These are phyloP conservation scores for Nemania serpens DNA, from an alignment of 2,329 filamentous ascomycete genomes.

Conservation along the genomic window DNA sequence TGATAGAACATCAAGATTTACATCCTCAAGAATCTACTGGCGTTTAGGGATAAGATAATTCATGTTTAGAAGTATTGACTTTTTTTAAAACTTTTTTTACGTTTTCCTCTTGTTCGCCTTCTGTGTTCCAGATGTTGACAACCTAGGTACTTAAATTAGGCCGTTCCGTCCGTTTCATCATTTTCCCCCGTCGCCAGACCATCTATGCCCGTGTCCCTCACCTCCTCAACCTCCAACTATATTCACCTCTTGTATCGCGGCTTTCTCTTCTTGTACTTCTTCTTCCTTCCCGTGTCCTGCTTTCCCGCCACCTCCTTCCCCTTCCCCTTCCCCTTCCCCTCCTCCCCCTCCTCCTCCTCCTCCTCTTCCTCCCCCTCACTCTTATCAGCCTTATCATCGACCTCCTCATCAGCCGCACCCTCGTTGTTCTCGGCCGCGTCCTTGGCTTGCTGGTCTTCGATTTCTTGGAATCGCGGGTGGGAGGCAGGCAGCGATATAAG, in stretches of 20 bases:
- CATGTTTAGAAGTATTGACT: slow-evolving; percentile 11
- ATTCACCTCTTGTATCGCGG: not conserved
- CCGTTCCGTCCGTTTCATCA: not conserved
- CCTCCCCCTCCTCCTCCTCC: not conserved
- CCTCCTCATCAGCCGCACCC: too few relatives aligned
- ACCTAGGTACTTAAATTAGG: not conserved
- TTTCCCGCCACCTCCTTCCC: not conserved
- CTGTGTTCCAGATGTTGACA: not conserved
- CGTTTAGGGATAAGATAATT: slow-evolving; percentile 12
- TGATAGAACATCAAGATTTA: slow-evolving; percentile 28
- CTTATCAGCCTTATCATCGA: not conserved
- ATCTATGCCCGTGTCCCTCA: not conserved
- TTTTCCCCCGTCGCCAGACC: not conserved
- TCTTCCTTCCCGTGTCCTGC: not conserved
- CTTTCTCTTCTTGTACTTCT: slow-evolving; percentile 6
- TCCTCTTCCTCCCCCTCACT: not conserved
- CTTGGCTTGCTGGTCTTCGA: too few relatives aligned
- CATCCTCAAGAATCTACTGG: slow-evolving; percentile 18
- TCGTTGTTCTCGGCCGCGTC: too few relatives aligned
- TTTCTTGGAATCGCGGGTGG: too few relatives aligned
- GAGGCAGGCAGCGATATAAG: too few relatives aligned
- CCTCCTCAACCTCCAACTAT: not conserved
- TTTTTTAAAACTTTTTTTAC: not conserved
- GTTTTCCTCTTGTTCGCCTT: not conserved
- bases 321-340: too few relatives aligned